Base-by-base conservation (phyloP, 345 rosid species). In the Eutrema japonicum region DNA sequence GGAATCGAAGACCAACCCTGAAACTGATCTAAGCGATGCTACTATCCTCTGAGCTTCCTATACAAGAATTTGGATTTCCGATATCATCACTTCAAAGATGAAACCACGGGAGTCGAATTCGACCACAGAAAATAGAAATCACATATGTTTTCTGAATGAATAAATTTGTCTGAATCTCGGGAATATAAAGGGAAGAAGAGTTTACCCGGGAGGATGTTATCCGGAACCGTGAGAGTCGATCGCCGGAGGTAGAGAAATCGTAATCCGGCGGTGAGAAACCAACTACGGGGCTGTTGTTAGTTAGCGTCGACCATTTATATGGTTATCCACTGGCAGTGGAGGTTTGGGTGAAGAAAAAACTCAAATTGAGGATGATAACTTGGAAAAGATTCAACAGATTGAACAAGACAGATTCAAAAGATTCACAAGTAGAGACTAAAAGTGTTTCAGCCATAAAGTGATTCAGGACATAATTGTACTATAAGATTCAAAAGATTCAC, bases 211-310 rank as follows among this genome's bases (percentile, higher is more conserved):
- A 48, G 14, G 32, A 7, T 37, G 46, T 57, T 16, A 14, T n/a
- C 13, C 45, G n/a, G 41, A 36, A 36, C 45, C 30, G 46, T 37
- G 32, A 18, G 64, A 37, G 6, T 58, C 46, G 47, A 58, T 58
- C 46, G 64, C 14, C 64, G 47, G 64, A 18, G 32, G 64, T 8
- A 18, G 27, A 18, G 46, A 11, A 58, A 37, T 37, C 62, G 62
- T 41, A 56, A 57, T 9, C 62, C 12, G 60, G n/a, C 12, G 42
- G 61, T 14, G 61, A 56, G 61, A 9, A 53, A 27, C 36, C 14
- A 29, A 29, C 16, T 4, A 52, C 5, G 32, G 13, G 13, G 3
- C 5, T 10, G 13, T 41, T 42, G 5, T 10, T 11, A 42, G 46
- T 42, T 6, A 42, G 46, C 46, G 46, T 42, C 46, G 46, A 42